Base-by-base conservation (phyloP, 495 filamentous ascomycete species). In the Penicillium subrubescens region DNA sequence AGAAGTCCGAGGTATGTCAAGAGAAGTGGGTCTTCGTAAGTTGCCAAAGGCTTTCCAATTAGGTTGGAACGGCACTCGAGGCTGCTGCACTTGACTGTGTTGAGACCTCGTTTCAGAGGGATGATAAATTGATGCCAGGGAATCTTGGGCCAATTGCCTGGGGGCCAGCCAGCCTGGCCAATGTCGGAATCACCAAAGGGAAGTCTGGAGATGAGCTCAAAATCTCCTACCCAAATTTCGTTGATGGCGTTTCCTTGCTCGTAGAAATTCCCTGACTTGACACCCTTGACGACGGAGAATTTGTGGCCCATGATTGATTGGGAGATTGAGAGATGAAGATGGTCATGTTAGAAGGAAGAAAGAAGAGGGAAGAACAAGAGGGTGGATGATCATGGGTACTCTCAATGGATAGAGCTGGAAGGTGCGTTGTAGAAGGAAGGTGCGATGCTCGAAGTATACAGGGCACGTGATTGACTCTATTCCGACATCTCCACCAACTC, bases 111-210 rank as follows among this genome's bases (percentile, higher is more conserved):
- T 39, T 76, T 78, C 60, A 78, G 34, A 10, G 75, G 77, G n/a
- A 79, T 79, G 48, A 78, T 74, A 44, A 79, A 79, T 12, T 79
- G 73, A 68, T 77, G 75, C 77, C 77, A 79, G 0, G 77, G 77
- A 14, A 79, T 77, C 54, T 79, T 79, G 7, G 77, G 77, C 53
- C 66, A 71, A n/a, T 62, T 62, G 1, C 67, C 68, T 0, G 33
- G 17, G 11, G 72, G 70, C 77, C 77, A 79, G 11, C 73, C 67
- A 0, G 75, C 73, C 66, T 79, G 77, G 3, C 67, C 71, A 44
- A 76, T 57, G 44, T 79, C 77, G 11, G 71, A 74, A 29, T 78
- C 75, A 1, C 73, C 73, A 53, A 79, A 79, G 5, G 77, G 77
- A 0, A 79, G 65, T 50, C 72, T 73, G n/a, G 77, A 79, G 48